Evolutionary conservation across 139 green algal genomes (phyloP), one percentile per base, ranked within the genome.

Genomic region (Prasinococcaceae sp.): DNA sequence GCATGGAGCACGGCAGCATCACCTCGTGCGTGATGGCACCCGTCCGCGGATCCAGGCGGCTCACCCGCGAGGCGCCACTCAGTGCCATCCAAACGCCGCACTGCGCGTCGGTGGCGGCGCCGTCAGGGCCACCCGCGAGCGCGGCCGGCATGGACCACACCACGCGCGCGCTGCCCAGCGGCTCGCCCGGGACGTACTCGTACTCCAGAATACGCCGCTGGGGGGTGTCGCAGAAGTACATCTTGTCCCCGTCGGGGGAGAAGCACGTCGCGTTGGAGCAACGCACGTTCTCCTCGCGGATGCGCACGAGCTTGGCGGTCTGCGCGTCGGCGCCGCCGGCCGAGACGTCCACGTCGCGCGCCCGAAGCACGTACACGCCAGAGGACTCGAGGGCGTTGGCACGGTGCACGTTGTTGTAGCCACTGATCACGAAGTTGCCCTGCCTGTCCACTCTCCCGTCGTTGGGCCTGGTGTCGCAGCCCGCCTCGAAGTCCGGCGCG

Each of bases 211-310:
- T 16, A 4, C 17, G 5, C 10, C 54, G 42, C 28, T 19, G 32
- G 16, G 54, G 54, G 16, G 54, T 42, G 26, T 62, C 54, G 42
- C 42, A 55, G 44, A 62, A 54, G 47, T 46, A 62, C 54, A 62
- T 62, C 26, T 20, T 54, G 30, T 8, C 6, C 1, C 54, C 54
- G 6, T 46, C 19, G 5, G 39, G 27, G 1, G 43, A 28, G 45
- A 62, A 62, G 33, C 54, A 62, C 25, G 33, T 62, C 26, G 26
- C 33, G 32, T 62, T 62, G 30, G 41, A 49, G 1, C 23, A 30
- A 32, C 54, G 46, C 40, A 55, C 16, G 25, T 51, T 60, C 22
- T 49, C 42, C 22, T 54, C 42, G 22, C 54, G 33, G 26, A n/a
- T n/a, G 8, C 39, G 12, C 5, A 16, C 6, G 40, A n/a, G 16